Evolutionary conservation across 2,329 filamentous ascomycete species (phyloP).

Genomic region (Sclerotinia trifoliorum): DNA sequence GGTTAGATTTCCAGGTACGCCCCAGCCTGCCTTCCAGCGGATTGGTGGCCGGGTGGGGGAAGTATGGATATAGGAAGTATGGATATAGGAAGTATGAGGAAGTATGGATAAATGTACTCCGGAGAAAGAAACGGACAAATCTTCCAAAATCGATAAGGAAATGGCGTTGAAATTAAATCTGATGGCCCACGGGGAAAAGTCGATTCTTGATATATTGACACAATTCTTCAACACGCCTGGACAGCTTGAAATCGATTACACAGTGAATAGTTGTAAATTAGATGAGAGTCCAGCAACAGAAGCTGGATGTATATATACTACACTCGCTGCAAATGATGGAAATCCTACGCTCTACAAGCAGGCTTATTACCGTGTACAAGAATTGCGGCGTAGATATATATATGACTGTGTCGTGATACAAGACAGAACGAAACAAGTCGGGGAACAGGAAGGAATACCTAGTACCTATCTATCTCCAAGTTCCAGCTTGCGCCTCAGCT

Average conservation of each 20-base stretch:
- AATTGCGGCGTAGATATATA: neutral
- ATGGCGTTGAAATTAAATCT: neutral
- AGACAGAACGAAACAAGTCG: conserved; percentile 1
- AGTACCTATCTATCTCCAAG: neutral
- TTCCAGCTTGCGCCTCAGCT: conserved; percentile 8
- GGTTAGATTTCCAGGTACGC: conserved; percentile 5
- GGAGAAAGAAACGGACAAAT: neutral
- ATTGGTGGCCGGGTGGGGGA: conserved; percentile 1
- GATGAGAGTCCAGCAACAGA: neutral
- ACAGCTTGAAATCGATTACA: neutral
- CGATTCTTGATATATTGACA: neutral
- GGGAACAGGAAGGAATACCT: neutral
- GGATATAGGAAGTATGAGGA: neutral
- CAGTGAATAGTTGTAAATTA: neutral
- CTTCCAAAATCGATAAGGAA: neutral
- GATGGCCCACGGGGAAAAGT: neutral
- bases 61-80: neutral
- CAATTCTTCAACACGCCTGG: neutral
- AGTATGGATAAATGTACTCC: neutral
- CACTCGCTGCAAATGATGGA: neutral
- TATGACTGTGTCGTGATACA: neutral
- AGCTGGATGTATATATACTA: neutral
- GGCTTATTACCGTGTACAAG: neutral
- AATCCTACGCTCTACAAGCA: neutral
- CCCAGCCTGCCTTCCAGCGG: neutral